Conservation (phyloP, 2,329 filamentous ascomycete genomes). For the Sporothrix sp. region DNA sequence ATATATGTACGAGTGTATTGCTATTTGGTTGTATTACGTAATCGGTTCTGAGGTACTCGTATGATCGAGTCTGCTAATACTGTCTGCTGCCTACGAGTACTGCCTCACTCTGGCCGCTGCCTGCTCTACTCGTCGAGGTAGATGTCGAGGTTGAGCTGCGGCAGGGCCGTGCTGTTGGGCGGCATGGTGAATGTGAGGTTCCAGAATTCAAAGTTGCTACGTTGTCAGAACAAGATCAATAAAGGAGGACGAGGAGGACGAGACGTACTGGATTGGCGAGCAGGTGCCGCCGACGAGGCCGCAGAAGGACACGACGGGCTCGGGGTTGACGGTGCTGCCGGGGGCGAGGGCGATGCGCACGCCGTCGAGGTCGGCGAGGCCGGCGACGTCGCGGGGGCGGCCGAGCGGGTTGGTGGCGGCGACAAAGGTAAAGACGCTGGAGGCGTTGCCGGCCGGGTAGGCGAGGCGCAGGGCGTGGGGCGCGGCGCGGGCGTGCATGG, state of each 20-base stretch:
- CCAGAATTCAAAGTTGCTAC: conserved; percentile 37
- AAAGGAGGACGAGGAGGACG: neutral
- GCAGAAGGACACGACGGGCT: conserved; percentile 33
- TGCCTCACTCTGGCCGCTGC: too few species aligned
- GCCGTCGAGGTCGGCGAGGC: conserved; percentile 40
- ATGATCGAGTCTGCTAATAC: too few species aligned
- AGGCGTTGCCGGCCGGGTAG: conserved; percentile 42
- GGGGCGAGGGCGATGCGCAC: conserved; percentile 32
- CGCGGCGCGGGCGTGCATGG: conserved; percentile 32
- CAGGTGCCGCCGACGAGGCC: conserved; percentile 29
- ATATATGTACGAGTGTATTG: too few species aligned
- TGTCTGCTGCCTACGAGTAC: too few species aligned
- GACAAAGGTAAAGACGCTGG: conserved; percentile 41
- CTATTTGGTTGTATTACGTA: too few species aligned
- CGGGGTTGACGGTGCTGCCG: conserved; percentile 32
- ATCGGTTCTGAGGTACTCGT: too few species aligned
- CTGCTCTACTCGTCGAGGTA: neutral
- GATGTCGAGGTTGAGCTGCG: conserved; percentile 11
- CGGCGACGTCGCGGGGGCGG: conserved; percentile 33
- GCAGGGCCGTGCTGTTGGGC: conserved; percentile 11
- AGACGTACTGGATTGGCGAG: conserved; percentile 19
- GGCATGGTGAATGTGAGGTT: conserved; percentile 36
- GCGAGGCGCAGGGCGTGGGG: conserved; percentile 37
- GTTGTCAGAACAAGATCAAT: neutral
- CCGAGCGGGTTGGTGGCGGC: conserved; percentile 34